These are phyloP conservation scores for Thraustochytrium aureum DNA, from an alignment of 352 stramenopile genomes.

Conservation along the genomic window DNA sequence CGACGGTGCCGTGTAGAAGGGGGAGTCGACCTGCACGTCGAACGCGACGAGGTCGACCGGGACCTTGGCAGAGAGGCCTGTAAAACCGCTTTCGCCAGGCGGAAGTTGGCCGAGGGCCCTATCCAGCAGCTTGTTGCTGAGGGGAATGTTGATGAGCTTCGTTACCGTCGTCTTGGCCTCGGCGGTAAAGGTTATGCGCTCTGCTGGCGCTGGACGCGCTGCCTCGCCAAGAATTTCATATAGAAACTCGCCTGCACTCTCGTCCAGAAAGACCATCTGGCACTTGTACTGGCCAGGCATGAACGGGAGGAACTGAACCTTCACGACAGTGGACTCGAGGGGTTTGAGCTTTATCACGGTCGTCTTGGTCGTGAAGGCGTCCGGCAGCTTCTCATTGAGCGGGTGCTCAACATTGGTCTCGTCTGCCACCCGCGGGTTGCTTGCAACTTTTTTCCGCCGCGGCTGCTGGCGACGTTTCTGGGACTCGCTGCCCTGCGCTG, in stretches of 20 bases:
- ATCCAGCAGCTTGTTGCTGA: constrained; percentile 73
- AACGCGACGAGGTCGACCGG: constrained; percentile 59
- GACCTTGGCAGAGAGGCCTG: constrained; percentile 1
- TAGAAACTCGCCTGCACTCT: constrained; percentile 88
- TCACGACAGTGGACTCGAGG: constrained; percentile 64
- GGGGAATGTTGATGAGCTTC: constrained; percentile 67
- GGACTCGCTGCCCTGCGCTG: not conserved
- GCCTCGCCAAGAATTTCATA: constrained; percentile 81
- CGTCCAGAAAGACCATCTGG: constrained; percentile 82
- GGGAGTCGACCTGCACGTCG: constrained; percentile 75
- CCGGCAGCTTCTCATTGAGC: constrained; percentile 53
- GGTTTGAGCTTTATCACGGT: constrained; percentile 57
- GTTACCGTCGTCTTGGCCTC: constrained; percentile 61
- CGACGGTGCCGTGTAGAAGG: constrained; percentile 63
- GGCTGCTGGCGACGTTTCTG: not conserved
- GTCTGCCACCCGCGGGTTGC: not conserved
- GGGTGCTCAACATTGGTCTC: constrained; percentile 43
- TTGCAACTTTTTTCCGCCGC: not conserved
- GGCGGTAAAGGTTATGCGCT: constrained; percentile 75
- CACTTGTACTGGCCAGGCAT: constrained; percentile 79
- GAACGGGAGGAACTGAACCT: constrained; percentile 81
- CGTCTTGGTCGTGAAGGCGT: constrained; percentile 59
- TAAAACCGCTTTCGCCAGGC: constrained; percentile 1
- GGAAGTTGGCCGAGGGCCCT: constrained; percentile 63
- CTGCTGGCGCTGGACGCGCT: constrained; percentile 69